Conservation (phyloP, 2,329 filamentous ascomycete genomes). For the Dactylellina parvicollis region DNA sequence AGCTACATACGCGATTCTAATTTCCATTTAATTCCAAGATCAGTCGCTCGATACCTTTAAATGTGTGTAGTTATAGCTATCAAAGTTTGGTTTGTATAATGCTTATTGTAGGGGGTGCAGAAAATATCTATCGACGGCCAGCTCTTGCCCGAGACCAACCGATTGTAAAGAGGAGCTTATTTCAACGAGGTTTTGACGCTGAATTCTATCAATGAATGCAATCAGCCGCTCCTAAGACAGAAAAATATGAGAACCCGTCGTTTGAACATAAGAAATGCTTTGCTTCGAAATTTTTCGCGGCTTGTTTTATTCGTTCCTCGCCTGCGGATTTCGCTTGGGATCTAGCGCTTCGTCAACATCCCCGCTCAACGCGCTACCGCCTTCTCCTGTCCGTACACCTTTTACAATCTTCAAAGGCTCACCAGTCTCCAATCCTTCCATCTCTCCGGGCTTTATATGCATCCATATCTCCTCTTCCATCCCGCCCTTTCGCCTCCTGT, state of each 20-base stretch:
- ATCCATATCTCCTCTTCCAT: slow-evolving; percentile 37
- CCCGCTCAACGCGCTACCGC: not conserved
- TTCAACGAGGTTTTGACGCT: not conserved
- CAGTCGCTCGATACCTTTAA: too few species aligned
- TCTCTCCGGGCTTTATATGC: slow-evolving; percentile 22
- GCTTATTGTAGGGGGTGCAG: too few species aligned
- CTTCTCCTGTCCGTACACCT: not conserved
- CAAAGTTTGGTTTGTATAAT: too few species aligned
- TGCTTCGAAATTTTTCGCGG: too few species aligned
- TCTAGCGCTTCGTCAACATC: not conserved
- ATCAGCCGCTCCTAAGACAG: too few species aligned
- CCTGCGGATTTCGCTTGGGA: slow-evolving; percentile 3
- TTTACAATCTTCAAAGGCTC: slow-evolving; percentile 20
- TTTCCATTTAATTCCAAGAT: too few species aligned
- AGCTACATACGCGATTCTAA: too few species aligned
- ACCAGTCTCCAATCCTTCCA: slow-evolving; percentile 15
- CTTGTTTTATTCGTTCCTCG: not conserved
- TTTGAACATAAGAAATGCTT: too few species aligned
- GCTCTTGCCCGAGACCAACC: too few species aligned
- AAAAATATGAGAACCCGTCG: not conserved
- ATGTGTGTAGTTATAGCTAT: too few species aligned
- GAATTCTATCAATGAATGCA: not conserved
- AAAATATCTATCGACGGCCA: too few species aligned
- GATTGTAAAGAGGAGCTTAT: not conserved
- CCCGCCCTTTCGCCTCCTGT: slow-evolving; percentile 21